Conservation (phyloP, 2,329 filamentous ascomycete genomes). For the Diaporthe batatas region DNA sequence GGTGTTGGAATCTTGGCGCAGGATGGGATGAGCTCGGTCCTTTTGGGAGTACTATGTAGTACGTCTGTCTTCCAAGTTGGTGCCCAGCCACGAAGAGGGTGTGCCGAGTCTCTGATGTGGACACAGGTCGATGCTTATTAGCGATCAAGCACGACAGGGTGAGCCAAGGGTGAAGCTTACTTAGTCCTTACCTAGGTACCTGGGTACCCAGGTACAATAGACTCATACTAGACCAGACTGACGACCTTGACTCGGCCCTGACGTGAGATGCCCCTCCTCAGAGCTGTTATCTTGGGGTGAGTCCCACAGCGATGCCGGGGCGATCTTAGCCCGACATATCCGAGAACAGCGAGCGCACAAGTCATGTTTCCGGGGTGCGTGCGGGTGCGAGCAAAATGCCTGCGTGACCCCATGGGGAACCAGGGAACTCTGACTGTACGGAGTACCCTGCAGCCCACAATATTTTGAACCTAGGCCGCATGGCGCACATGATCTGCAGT, state of each 20-base stretch:
- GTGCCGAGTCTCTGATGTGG: not conserved
- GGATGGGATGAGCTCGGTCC: constrained; percentile 1
- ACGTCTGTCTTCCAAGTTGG: no score
- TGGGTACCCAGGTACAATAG: not conserved
- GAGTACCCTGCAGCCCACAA: constrained; percentile 5
- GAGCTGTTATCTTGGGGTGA: constrained; percentile 1
- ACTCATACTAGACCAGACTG: not conserved
- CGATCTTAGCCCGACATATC: constrained; percentile 1
- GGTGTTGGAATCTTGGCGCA: constrained; percentile 12
- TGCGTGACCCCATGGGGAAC: constrained; percentile 30
- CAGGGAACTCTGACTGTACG: constrained; percentile 2
- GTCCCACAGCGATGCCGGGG: constrained; percentile 9
- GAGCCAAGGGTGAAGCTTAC: not conserved
- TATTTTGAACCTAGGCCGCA: not conserved
- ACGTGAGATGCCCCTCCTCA: constrained; percentile 14
- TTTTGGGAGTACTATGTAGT: not conserved
- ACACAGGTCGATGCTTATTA: constrained; percentile 8
- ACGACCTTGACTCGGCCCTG: not conserved
- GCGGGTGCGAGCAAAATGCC: constrained; percentile 2
- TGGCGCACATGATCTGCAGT: constrained; percentile 10
- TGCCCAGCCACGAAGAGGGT: not conserved
- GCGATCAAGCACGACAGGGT: not conserved
- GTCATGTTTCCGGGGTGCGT: constrained; percentile 22
- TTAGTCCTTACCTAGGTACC: no score
- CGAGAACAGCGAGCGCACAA: constrained; percentile 19